Base-by-base conservation (phyloP, 768 basidiomycete species). In the Phylloporus sp. region DNA sequence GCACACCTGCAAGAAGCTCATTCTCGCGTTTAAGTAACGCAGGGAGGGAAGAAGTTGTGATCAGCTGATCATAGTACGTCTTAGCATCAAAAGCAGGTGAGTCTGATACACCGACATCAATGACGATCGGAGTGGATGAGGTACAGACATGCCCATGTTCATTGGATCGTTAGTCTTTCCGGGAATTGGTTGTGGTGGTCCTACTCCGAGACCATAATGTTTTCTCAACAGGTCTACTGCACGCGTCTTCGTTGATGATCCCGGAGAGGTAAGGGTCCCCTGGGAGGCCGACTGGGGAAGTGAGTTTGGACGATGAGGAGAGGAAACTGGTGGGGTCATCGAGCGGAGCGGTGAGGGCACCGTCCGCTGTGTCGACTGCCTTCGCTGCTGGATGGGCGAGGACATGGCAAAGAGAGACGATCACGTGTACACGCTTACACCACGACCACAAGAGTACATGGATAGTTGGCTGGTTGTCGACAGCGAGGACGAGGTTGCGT, bases 121-220 rank as follows among this genome's bases (percentile, higher is more conserved):
- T 29, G 26, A 35, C 27, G 11, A n/a, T 47, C 28, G 8, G n/a
- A 15, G 26, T 6, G 29, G 23, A 38, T 31, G n/a, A 47, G 9
- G 24, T 24, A 35, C 6, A 35, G 52, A 62, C 79, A 53, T 59
- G 82, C 89, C 88, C 52, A 93, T 71, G 59, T 90, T 88, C 87
- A 91, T 88, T 13, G 89, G 87, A 65, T 92, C 91, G 47, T 76
- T 75, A 28, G 71, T 72, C 35, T 77, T 79, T 27, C 81, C 81
- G 2, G 78, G 74, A 2, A 75, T 60, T 20, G 88, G 79, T 4
- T 79, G 75, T 12, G 88, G 91, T 28, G 81, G 81, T 0, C 84
- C 85, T n/a, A 88, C 72, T 16, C 84, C 87, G 24, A 95, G 70
- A 6, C 91, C 90, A 76, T 95, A 95, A 62, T 95, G 91, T 58